Conservation (phyloP, 768 basidiomycete species). For the Mrakia blollopis region DNA sequence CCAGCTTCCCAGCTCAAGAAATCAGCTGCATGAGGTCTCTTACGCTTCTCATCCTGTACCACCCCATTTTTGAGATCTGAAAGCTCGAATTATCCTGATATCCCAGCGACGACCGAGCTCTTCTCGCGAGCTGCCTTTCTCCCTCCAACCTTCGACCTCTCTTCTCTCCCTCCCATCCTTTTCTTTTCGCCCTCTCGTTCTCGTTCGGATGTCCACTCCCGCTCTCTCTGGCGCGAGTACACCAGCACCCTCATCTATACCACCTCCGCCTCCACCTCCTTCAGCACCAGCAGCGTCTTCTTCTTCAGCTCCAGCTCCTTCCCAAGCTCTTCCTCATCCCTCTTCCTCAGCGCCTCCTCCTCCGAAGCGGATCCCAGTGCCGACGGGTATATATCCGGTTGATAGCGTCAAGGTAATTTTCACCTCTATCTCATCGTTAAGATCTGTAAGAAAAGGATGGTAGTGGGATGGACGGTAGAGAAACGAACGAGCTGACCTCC, state of each 20-base stretch:
- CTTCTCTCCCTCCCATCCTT: neutral
- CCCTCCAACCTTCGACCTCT: neutral
- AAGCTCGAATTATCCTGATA: too few relatives aligned
- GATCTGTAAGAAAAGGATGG: too few relatives aligned
- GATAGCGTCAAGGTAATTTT: slow-evolving; percentile 13
- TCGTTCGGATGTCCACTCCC: neutral
- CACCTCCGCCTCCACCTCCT: neutral
- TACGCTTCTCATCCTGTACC: too few relatives aligned
- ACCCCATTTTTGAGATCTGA: too few relatives aligned
- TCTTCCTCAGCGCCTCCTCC: neutral
- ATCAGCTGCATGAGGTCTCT: too few relatives aligned
- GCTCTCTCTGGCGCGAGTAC: neutral
- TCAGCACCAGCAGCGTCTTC: neutral
- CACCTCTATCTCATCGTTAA: too few relatives aligned
- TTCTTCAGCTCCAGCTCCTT: neutral
- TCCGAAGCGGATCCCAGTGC: neutral
- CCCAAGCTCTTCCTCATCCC: neutral
- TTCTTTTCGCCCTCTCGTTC: neutral
- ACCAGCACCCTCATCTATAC: neutral
- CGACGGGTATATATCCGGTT: slow-evolving; percentile 15
- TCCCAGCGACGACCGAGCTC: too few relatives aligned
- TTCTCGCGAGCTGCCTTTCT: neutral
- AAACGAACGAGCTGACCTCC: neutral
- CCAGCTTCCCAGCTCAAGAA: too few relatives aligned
- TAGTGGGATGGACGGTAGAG: neutral